A percentile compares a stretch with the other conserved stretches of the same genome.
Evolutionary conservation across 306 rosid species (phyloP).

Genomic region (Senna tora): DNA sequence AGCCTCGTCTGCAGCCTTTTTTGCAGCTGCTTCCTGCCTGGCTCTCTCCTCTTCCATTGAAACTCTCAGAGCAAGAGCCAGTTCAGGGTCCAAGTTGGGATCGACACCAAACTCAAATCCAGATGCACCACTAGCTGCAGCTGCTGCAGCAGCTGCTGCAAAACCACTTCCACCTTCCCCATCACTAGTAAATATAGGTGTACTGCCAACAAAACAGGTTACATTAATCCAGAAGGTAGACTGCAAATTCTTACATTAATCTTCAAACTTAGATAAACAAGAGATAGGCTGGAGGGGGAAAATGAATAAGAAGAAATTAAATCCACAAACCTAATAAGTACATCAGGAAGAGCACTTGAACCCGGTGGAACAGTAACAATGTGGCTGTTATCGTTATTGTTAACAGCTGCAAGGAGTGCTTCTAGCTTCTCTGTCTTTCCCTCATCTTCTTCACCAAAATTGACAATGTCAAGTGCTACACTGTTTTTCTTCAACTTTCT

Average conservation of each 20-base stretch:
- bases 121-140: slow-evolving; percentile 84
- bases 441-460: slow-evolving; percentile 94
- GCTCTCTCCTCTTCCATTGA: slow-evolving; percentile 99
- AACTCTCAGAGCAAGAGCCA: slow-evolving; percentile 98
- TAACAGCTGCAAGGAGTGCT: slow-evolving; percentile 82
- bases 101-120: slow-evolving; percentile 97
- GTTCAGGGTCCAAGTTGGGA: slow-evolving; percentile 97
- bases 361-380: slow-evolving; percentile 50
- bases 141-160: slow-evolving; percentile 91
- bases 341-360: slow-evolving; percentile 48
- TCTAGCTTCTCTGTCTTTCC: slow-evolving; percentile 84
- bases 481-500: slow-evolving; percentile 86
- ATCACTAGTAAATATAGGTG: slow-evolving; percentile 94
- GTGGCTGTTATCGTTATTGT: slow-evolving; percentile 76
- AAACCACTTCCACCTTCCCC: slow-evolving; percentile 96
- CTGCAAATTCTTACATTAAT: neutral
- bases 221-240: slow-evolving; percentile 8
- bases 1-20: slow-evolving; percentile 87
- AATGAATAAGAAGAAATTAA: slow-evolving; percentile 11
- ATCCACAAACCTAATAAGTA: slow-evolving; percentile 55
- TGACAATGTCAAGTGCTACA: slow-evolving; percentile 85
- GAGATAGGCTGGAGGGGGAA: slow-evolving; percentile 3
- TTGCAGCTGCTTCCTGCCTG: slow-evolving; percentile 97
- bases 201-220: slow-evolving; percentile 51
- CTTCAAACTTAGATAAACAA: neutral